A percentile compares a stretch with the other conserved stretches of the same genome.
These are phyloP conservation scores for Aspergillus floridensis DNA, from an alignment of 2,329 filamentous ascomycete genomes.

Conservation along the genomic window DNA sequence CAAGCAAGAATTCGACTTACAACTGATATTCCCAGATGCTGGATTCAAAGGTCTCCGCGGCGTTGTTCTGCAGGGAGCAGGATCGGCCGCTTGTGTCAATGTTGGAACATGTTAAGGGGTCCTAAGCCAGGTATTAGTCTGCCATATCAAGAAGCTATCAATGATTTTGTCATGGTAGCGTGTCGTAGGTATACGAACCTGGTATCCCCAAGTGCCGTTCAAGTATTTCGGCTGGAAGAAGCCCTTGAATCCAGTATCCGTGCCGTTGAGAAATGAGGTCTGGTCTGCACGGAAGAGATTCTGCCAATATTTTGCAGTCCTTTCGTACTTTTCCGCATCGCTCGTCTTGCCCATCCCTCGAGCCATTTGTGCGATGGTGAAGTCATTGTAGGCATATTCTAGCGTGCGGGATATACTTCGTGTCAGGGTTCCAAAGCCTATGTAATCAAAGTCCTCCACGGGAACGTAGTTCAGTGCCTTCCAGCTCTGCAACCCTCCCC, in stretches of 20 bases:
- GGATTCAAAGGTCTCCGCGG: slow-evolving; percentile 33
- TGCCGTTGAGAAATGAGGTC: slow-evolving; percentile 55
- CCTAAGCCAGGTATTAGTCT: slow-evolving; percentile 41
- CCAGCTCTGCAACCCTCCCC: slow-evolving; percentile 70
- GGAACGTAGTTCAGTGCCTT: slow-evolving; percentile 69
- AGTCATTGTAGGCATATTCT: slow-evolving; percentile 76
- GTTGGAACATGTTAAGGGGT: slow-evolving; percentile 56
- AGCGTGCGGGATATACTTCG: slow-evolving; percentile 69
- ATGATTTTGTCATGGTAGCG: neutral
- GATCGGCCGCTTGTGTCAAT: slow-evolving; percentile 45
- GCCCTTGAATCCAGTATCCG: slow-evolving; percentile 64
- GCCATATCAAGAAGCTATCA: neutral
- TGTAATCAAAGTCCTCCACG: slow-evolving; percentile 64
- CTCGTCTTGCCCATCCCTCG: slow-evolving; percentile 52
- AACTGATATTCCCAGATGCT: slow-evolving; percentile 41
- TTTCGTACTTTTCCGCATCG: slow-evolving; percentile 60
- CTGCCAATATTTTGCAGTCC: slow-evolving; percentile 62
- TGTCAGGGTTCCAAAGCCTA: slow-evolving; percentile 67
- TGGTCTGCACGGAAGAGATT: slow-evolving; percentile 66
- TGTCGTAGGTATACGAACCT: slow-evolving; percentile 37
- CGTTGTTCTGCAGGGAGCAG: slow-evolving; percentile 35
- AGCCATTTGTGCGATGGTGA: slow-evolving; percentile 62
- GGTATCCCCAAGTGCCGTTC: slow-evolving; percentile 68
- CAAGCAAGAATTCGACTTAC: slow-evolving; percentile 47
- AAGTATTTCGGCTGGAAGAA: slow-evolving; percentile 70